Base-by-base conservation (phyloP, 306 rosid species). In the Prunus salicina region DNA sequence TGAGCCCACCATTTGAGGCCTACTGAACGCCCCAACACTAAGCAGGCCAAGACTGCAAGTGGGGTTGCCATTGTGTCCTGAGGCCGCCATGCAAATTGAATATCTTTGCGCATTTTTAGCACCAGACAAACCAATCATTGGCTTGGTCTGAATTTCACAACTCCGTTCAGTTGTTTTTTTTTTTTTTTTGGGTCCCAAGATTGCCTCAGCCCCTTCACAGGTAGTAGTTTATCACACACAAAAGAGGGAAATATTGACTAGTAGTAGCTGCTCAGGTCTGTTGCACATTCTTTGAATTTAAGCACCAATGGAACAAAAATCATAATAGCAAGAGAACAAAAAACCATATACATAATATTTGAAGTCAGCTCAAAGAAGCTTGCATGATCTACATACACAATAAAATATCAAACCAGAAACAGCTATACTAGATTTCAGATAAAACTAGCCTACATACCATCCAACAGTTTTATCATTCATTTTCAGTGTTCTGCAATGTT, bases 271-370 rank as follows among this genome's bases (percentile, higher is more conserved):
- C 52, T 38, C 9, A 13, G 52, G 12, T 47, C 3, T 47, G 52
- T 60, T 13, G 19, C 65, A 12, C 18, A 13, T 27, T 60, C 25
- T 25, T 60, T 60, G 38, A 60, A 47, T 47, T 22, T 15, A 15
- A 22, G 65, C 65, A 14, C 8, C 19, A 25, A 60, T 4, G 27
- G 16, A 47, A 2, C n/a, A 16, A 27, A n/a, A 12, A 7, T 10
- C 30, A 71, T 24, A 61, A 18, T 5, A 13, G 12, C 12, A 14
- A 46, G 24, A 46, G 13, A 18, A 49, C 12, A 15, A 79, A 55
- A 63, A 72, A 53, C 60, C 73, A 79, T 64, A 41, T 79, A 72
- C 73, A 79, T 15, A 73, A 60, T 5, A 60, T 45, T 24, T 60
- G 69, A 61, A 60, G 28, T 27, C 77, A 18, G 58, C 56, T 15